These are phyloP conservation scores for Chlorociboria aeruginascens DNA, from an alignment of 495 filamentous ascomycete species.

Conservation along the genomic window DNA sequence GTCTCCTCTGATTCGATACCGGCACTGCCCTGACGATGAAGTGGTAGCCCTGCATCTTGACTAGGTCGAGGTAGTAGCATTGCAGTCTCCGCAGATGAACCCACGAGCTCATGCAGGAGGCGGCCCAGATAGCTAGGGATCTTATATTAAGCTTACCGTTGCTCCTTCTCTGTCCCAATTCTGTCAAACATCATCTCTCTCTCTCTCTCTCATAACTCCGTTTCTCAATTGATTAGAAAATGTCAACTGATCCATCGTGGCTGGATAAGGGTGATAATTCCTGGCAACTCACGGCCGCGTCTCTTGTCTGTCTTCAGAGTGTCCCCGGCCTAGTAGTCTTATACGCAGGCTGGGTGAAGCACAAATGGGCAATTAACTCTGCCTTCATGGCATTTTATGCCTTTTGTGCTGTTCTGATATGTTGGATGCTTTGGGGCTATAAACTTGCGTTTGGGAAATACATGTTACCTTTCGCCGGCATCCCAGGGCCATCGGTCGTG, in stretches of 20 bases:
- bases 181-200: neutral
- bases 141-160: neutral
- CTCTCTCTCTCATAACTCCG: neutral
- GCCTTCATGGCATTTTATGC: conserved; percentile 48
- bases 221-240: neutral
- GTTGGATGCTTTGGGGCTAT: conserved; percentile 47
- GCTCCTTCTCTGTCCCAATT: no score
- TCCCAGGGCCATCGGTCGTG: conserved; percentile 34
- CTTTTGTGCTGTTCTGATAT: conserved; percentile 38
- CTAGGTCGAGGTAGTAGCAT: conserved; percentile 1
- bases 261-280: conserved; percentile 42
- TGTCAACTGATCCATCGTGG: conserved; percentile 20
- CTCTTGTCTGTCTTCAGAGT: conserved; percentile 39
- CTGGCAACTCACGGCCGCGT: conserved; percentile 45
- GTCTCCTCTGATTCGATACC: conserved; percentile 6
- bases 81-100: conserved; percentile 3
- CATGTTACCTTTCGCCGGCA: conserved; percentile 39
- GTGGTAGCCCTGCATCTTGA: conserved; percentile 1
- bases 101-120: conserved; percentile 1
- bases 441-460: conserved; percentile 39
- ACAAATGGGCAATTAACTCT: conserved; percentile 46
- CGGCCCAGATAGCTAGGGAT: neutral
- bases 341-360: conserved; percentile 43
- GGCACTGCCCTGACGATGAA: neutral
- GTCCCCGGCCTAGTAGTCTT: conserved; percentile 43